These are phyloP conservation scores for Hymenoscyphus occultus DNA, from an alignment of 2,329 filamentous ascomycete species.

Conservation along the genomic window DNA sequence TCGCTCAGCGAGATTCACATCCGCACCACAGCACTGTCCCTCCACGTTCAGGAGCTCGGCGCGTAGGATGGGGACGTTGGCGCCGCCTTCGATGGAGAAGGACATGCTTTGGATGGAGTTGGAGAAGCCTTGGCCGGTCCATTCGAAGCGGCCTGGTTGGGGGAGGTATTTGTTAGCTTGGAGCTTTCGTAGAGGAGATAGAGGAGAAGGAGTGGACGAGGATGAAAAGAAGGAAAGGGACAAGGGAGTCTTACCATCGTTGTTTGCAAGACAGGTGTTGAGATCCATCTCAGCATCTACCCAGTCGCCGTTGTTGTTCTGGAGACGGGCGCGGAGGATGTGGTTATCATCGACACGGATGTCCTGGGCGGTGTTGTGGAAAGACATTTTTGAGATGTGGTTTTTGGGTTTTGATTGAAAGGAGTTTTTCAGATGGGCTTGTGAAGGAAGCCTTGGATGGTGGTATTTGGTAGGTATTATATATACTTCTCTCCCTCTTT, in stretches of 20 bases:
- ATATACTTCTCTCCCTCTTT: no score
- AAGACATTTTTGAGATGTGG: constrained; percentile 28
- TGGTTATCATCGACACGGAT: constrained; percentile 48
- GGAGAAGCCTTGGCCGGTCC: constrained; percentile 34
- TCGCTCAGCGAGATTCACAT: constrained; percentile 41
- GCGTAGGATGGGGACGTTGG: constrained; percentile 42
- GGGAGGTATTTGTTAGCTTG: background rate
- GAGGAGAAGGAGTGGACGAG: background rate
- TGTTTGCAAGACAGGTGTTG: constrained; percentile 52
- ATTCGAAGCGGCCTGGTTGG: background rate
- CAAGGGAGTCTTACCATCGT: constrained; percentile 40
- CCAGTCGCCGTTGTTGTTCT: constrained; percentile 42
- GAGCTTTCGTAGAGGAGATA: background rate
- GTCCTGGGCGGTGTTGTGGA: constrained; percentile 48
- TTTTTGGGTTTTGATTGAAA: no score
- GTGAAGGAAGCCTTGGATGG: no score
- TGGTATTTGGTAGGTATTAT: no score
- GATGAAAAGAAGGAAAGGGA: constrained; percentile 12
- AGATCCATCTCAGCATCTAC: constrained; percentile 51
- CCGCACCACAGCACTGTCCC: constrained; percentile 34
- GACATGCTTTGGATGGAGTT: constrained; percentile 37
- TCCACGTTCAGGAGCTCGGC: constrained; percentile 37
- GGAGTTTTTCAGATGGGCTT: no score
- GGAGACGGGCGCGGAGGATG: constrained; percentile 51
- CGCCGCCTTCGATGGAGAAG: constrained; percentile 42